Conservation (phyloP, 2,329 filamentous ascomycete genomes). For the Aurifilum marmelostoma region DNA sequence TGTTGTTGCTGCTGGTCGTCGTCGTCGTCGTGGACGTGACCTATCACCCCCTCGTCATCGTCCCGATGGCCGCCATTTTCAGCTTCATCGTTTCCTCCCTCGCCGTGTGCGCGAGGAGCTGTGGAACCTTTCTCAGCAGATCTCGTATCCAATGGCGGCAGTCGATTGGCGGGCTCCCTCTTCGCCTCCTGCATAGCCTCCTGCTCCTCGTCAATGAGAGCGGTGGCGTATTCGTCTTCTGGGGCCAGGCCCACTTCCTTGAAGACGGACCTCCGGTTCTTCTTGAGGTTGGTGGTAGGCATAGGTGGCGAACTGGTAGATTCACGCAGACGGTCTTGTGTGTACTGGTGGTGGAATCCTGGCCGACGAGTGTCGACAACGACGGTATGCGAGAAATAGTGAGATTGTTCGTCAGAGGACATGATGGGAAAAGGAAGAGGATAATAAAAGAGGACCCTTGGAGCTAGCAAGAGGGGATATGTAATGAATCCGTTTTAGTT, state of each 20-base stretch:
- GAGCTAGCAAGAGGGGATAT: conserved; percentile 4
- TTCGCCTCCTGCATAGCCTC: conserved; percentile 38
- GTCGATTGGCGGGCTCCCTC: conserved; percentile 34
- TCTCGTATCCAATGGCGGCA: conserved; percentile 32
- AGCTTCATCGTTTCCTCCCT: conserved; percentile 4
- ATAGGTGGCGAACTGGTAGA: conserved; percentile 46
- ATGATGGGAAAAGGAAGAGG: background rate
- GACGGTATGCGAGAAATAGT: background rate
- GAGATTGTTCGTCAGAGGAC: conserved; percentile 19
- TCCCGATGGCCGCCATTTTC: too few relatives aligned
- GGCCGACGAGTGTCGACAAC: conserved; percentile 40
- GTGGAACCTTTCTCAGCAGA: conserved; percentile 23
- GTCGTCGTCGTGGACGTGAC: background rate
- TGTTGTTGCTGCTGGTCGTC: background rate
- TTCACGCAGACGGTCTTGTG: conserved; percentile 56
- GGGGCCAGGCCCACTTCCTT: conserved; percentile 53
- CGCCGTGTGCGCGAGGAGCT: conserved; percentile 28
- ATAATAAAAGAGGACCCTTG: background rate
- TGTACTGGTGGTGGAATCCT: conserved; percentile 54
- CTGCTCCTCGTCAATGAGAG: conserved; percentile 34
- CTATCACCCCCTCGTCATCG: background rate
- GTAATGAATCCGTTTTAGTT: background rate
- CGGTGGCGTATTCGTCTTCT: conserved; percentile 39
- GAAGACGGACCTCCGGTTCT: conserved; percentile 56
- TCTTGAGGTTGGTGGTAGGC: conserved; percentile 47